Base-by-base conservation (phyloP, 768 basidiomycete genomes). In the Mycena vulgaris region DNA sequence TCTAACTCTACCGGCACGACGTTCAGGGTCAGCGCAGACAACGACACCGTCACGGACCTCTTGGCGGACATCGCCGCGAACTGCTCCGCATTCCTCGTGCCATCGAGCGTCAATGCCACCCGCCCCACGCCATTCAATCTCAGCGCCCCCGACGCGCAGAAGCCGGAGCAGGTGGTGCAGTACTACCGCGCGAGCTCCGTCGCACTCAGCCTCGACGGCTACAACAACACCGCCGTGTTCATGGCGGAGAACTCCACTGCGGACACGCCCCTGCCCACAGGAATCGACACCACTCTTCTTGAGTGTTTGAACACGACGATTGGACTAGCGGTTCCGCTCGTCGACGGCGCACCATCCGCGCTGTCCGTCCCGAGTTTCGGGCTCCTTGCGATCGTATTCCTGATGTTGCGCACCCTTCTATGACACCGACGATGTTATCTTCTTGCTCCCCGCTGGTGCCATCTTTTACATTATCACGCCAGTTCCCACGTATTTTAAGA, bases 141-240 rank as follows among this genome's bases (percentile, higher is more conserved):
- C 25, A 70, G 80, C 3, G 42, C 56, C 30, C 71, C 72, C 2
- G 7, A n/a, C 3, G 71, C 66, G 2, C 81, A 83, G 16, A 75
- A 75, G 42, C 88, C 89, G 0, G 84, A 88, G 69, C 84, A 88
- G 68, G 85, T 83, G 0, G 73, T 90, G 7, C 87, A 91, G 62
- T 91, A 91, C 74, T 91, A 87, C 74, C 88, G 90, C 31, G 85
- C 89, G 0, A 88, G 87, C 71, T 87, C 84, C 45, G 83, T 88
- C 31, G 86, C 83, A 5, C 83, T 91, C 9, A 85, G 86, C 0
- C 80, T 91, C 9, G 87, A 91, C 55, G 88, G 87, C 1, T 91
- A 91, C 77, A 90, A 91, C 72, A 86, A 91, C 74, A 86, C 87
- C 0, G 87, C 85, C 4, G 86, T 84, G 2, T 78, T 88, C 40